These are phyloP conservation scores for Trametes pubescens DNA, from an alignment of 1,284 basidiomycete genomes.

Conservation along the genomic window DNA sequence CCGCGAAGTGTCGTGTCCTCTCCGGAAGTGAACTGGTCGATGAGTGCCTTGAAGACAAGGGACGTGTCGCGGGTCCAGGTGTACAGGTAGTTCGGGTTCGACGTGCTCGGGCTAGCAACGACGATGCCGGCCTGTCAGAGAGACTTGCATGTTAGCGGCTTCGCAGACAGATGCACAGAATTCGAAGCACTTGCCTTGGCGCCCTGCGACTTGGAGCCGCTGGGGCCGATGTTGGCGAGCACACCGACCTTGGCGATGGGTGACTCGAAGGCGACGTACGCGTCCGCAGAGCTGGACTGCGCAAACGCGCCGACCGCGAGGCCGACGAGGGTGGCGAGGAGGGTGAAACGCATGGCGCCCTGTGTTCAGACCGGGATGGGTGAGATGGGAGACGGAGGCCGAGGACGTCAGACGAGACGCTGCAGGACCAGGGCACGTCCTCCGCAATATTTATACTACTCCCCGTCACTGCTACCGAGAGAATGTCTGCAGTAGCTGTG, in stretches of 20 bases:
- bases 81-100: slow-evolving; percentile 50
- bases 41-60: slow-evolving; percentile 51
- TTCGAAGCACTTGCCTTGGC: slow-evolving; percentile 45
- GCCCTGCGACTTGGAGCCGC: slow-evolving; percentile 60
- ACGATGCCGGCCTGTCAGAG: slow-evolving; percentile 43
- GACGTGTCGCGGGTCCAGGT: slow-evolving; percentile 53
- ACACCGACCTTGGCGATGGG: slow-evolving; percentile 64
- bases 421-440: slow-evolving; percentile 5
- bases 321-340: slow-evolving; percentile 25
- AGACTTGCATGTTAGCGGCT: slow-evolving; percentile 4
- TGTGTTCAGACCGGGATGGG: slow-evolving; percentile 5
- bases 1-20: slow-evolving; percentile 41
- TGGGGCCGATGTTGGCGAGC: slow-evolving; percentile 72
- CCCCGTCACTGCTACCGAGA: slow-evolving; percentile 4
- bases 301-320: slow-evolving; percentile 34
- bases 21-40: slow-evolving; percentile 48
- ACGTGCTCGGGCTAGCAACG: slow-evolving; percentile 47
- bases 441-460: slow-evolving; percentile 22
- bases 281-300: slow-evolving; percentile 38
- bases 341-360: slow-evolving; percentile 31
- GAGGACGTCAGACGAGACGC: slow-evolving; percentile 14
- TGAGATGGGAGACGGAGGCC: slow-evolving; percentile 9
- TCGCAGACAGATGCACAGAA: slow-evolving; percentile 4
- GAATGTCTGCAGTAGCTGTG: slow-evolving; percentile 1
- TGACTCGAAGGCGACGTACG: slow-evolving; percentile 58